Percentiles rank a stretch among this genome's conserved stretches.
Evolutionary conservation across 2,329 filamentous ascomycete genomes (phyloP).

Genomic region (Diaporthe helianthi): DNA sequence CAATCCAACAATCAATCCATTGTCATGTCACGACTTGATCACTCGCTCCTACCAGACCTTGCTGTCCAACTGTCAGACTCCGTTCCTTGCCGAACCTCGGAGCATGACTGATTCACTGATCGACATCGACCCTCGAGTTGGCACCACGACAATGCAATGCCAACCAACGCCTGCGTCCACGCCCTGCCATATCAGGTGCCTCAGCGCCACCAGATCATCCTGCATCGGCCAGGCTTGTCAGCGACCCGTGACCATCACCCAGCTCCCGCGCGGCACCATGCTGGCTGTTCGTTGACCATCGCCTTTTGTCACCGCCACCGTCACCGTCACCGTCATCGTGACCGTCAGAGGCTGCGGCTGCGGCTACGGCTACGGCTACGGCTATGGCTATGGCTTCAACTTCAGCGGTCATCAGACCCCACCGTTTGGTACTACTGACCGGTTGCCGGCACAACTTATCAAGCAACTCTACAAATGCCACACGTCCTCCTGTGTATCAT

Average conservation of each 20-base stretch:
- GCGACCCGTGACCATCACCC: slow-evolving; percentile 13
- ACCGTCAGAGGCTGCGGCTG: not conserved
- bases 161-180: not conserved
- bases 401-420: not conserved
- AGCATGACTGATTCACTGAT: not conserved
- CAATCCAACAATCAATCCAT: not conserved
- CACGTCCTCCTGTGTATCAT: not conserved
- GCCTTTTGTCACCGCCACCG: not conserved
- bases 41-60: not conserved
- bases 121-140: not conserved
- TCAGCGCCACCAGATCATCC: slow-evolving; percentile 11
- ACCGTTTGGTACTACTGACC: not conserved
- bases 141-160: slow-evolving; percentile 10
- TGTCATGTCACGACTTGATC: slow-evolving; percentile 18
- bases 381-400: not conserved
- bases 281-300: slow-evolving; percentile 11
- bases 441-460: not conserved
- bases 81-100: slow-evolving; percentile 18
- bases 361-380: not conserved
- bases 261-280: slow-evolving; percentile 19
- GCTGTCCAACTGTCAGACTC: not conserved
- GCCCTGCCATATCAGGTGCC: slow-evolving; percentile 1
- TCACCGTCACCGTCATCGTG: not conserved
- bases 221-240: not conserved
- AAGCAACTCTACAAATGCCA: not conserved